Evolutionary conservation across 345 rosid species (phyloP).

Genomic region (Dimocarpus longan): DNA sequence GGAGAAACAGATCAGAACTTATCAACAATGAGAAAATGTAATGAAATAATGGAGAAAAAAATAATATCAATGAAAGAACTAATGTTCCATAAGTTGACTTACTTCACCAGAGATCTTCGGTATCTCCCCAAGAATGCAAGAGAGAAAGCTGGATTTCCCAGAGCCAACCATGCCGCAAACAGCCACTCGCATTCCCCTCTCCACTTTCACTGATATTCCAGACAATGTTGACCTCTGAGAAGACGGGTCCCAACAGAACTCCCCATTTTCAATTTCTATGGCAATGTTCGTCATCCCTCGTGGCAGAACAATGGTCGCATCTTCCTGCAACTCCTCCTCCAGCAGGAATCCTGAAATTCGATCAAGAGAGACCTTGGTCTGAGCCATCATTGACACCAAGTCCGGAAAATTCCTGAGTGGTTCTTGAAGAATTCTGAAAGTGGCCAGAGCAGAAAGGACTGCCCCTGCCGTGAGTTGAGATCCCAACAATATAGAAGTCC

Average conservation of each 20-base stretch:
- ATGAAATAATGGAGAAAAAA: conserved; percentile 10
- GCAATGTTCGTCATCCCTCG: conserved; percentile 66
- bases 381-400: conserved; percentile 99
- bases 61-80: conserved; percentile 17
- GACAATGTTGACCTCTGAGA: conserved; percentile 74
- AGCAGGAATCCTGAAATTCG: conserved; percentile 93
- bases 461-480: conserved; percentile 91
- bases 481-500: conserved; percentile 86
- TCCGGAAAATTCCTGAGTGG: conserved; percentile 99
- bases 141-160: conserved; percentile 97
- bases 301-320: conserved; percentile 83
- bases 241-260: conserved; percentile 84
- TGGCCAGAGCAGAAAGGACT: conserved; percentile 98
- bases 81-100: conserved; percentile 44
- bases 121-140: conserved; percentile 98
- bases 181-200: conserved; percentile 97
- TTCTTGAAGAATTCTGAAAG: conserved; percentile 98
- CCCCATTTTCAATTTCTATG: conserved; percentile 80
- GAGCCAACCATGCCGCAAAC: conserved; percentile 98
- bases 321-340: conserved; percentile 96
- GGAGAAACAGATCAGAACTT: conserved; percentile 16
- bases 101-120: conserved; percentile 97
- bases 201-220: conserved; percentile 76
- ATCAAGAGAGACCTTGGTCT: conserved; percentile 98
- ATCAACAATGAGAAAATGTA: conserved; percentile 2